These are phyloP conservation scores for Trichoderma asperelloides DNA, from an alignment of 495 filamentous ascomycete genomes.

Conservation along the genomic window DNA sequence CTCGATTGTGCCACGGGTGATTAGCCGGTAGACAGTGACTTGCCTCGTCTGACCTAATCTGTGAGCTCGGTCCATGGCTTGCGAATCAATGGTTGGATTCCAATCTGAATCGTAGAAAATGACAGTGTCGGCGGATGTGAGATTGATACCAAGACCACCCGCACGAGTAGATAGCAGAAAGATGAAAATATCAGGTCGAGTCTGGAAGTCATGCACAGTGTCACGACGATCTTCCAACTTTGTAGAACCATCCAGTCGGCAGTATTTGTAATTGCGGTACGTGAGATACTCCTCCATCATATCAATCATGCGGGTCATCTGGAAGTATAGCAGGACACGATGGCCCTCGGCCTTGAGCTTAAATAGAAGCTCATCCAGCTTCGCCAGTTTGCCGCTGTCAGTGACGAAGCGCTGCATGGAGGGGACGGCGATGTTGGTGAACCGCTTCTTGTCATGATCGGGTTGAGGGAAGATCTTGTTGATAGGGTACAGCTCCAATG, in stretches of 20 bases:
- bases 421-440: conserved; percentile 84
- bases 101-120: conserved; percentile 99
- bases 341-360: conserved; percentile 87
- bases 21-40: conserved; percentile 94
- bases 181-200: conserved; percentile 83
- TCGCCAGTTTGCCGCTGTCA: conserved; percentile 91
- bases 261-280: conserved; percentile 97
- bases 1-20: conserved; percentile 94
- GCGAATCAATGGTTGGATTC: conserved; percentile 98
- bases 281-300: conserved; percentile 98
- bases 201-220: conserved; percentile 95
- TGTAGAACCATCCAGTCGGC: conserved; percentile 92
- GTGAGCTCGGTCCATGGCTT: conserved; percentile 98
- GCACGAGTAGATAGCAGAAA: conserved; percentile 94
- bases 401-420: conserved; percentile 99
- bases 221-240: conserved; percentile 96
- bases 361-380: conserved; percentile 77
- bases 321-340: conserved; percentile 98
- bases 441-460: conserved; percentile 67
- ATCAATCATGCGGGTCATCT: conserved; percentile 99
- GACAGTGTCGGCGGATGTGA: conserved; percentile 86
- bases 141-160: conserved; percentile 94
- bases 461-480: conserved; percentile 63
- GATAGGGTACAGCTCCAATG: conserved; percentile 52
- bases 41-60: conserved; percentile 94